Base-by-base conservation (phyloP, 2,329 filamentous ascomycete species). In the Sporothrix luriei region DNA sequence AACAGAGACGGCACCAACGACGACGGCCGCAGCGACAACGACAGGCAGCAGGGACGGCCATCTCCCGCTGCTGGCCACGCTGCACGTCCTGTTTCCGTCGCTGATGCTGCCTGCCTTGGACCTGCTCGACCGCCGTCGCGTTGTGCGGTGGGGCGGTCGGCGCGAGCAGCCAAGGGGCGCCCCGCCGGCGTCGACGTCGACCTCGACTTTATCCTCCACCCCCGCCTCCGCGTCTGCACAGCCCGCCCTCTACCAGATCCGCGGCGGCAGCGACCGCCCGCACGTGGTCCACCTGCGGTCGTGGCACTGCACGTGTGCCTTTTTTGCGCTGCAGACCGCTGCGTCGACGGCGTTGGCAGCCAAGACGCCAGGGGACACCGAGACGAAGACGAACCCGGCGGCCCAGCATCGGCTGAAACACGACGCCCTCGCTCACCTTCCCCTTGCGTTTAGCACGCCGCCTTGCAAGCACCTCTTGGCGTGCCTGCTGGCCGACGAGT, bases 291-390 rank as follows among this genome's bases (percentile, higher is more conserved):
- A 89, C 11, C 84, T 94, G 1, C 75, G 78, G 0, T 87, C 90
- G 1, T 98, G 95, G 95, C 93, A 91, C 78, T 99, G 95, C 79
- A 92, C 88, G 0, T 99, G 95, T 81, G 90, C 93, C 3, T 89
- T 88, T 1, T 98, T 98, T 78, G 85, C 90, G 0, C 89, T 96
- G 72, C 83, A 55, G n/a, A 40, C 65, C 43, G 65, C 49, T 19
- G 71, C 68, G n/a, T 38, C 66, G 38, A 64, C 5, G 29, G 71
- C 38, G 10, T 48, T 29, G 66, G 26, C 40, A 13, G 26, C 57
- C 21, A 62, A 24, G 6, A 61, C 52, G 14, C 69, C 69, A 14
- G 54, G 62, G n/a, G 70, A 71, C 62, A 59, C 72, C n/a, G 66
- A 33, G 55, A 19, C n/a, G 40, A 16, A 69, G n/a, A 71, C 61